Evolutionary conservation across 768 basidiomycete genomes (phyloP).

Genomic region (Fomitopsis serialis): DNA sequence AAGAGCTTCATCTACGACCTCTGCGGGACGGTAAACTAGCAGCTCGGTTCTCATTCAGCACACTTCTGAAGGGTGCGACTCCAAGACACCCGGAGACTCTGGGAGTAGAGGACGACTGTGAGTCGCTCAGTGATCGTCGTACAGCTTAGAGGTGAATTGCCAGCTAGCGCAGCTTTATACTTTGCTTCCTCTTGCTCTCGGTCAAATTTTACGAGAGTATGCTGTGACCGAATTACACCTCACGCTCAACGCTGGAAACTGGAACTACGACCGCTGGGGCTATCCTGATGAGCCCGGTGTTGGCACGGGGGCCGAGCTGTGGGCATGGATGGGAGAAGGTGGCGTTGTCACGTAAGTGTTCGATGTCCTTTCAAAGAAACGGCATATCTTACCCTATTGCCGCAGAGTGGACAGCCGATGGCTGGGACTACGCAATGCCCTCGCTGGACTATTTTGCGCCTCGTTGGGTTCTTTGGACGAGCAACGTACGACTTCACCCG

Average conservation of each 20-base stretch:
- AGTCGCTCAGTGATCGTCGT: slow-evolving; percentile 26
- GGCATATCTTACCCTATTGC: neutral
- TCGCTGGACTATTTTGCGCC: slow-evolving; percentile 93
- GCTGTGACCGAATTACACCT: slow-evolving; percentile 86
- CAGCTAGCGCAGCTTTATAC: slow-evolving; percentile 75
- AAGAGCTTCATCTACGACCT: slow-evolving; percentile 50
- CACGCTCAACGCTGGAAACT: slow-evolving; percentile 85
- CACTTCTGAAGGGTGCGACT: slow-evolving; percentile 44
- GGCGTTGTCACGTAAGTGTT: slow-evolving; percentile 9
- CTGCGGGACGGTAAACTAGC: slow-evolving; percentile 81
- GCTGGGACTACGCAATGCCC: slow-evolving; percentile 80
- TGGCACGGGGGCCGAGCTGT: slow-evolving; percentile 82
- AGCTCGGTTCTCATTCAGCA: slow-evolving; percentile 77
- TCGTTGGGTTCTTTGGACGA: slow-evolving; percentile 77
- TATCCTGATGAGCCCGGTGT: slow-evolving; percentile 72
- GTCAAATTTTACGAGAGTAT: slow-evolving; percentile 83
- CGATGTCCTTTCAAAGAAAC: neutral
- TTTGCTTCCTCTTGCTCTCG: slow-evolving; percentile 80
- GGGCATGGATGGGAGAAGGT: slow-evolving; percentile 84
- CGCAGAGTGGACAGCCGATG: slow-evolving; percentile 73
- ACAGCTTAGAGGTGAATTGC: neutral
- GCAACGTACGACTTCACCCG: slow-evolving; percentile 67
- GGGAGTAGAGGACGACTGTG: slow-evolving; percentile 40
- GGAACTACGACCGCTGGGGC: slow-evolving; percentile 85
- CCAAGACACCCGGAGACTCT: slow-evolving; percentile 53